Percentiles rank a stretch among this genome's conserved stretches.
Evolutionary conservation across 2,329 filamentous ascomycete species (phyloP).

Genomic region (Aureobasidium subglaciale): DNA sequence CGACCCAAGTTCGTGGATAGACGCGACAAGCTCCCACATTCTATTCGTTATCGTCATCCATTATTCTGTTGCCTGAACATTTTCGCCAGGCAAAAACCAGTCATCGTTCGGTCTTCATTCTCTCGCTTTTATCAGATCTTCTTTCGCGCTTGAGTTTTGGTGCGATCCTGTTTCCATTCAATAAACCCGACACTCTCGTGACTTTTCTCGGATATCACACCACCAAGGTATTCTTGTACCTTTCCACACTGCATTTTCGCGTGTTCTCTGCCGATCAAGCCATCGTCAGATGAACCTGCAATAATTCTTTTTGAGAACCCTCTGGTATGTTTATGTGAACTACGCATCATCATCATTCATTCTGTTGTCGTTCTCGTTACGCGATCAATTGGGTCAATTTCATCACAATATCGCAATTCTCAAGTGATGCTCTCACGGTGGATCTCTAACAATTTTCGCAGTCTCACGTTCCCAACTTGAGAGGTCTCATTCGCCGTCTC

Average conservation of each 20-base stretch:
- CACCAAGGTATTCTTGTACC: constrained; percentile 13
- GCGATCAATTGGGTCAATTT: no score
- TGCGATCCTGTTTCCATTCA: not conserved
- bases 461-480: constrained; percentile 41
- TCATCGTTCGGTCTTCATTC: constrained; percentile 5
- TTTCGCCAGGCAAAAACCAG: constrained; percentile 14
- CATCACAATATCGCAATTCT: no score
- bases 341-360: not conserved
- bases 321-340: constrained; percentile 5
- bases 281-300: constrained; percentile 99
- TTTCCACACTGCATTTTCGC: constrained; percentile 35
- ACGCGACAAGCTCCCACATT: constrained; percentile 10
- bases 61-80: constrained; percentile 15
- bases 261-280: constrained; percentile 82
- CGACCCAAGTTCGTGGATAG: constrained; percentile 1
- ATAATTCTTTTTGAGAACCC: constrained; percentile 6
- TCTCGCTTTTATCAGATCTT: constrained; percentile 15
- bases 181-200: not conserved
- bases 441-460: not conserved
- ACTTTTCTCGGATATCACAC: not conserved
- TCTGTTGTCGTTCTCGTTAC: no score
- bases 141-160: constrained; percentile 5
- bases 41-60: constrained; percentile 8
- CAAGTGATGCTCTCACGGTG: no score
- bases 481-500: constrained; percentile 64